Evolutionary conservation across 768 basidiomycete species (phyloP), one percentile per base, ranked within the genome.

Genomic region (Russula virescens): DNA sequence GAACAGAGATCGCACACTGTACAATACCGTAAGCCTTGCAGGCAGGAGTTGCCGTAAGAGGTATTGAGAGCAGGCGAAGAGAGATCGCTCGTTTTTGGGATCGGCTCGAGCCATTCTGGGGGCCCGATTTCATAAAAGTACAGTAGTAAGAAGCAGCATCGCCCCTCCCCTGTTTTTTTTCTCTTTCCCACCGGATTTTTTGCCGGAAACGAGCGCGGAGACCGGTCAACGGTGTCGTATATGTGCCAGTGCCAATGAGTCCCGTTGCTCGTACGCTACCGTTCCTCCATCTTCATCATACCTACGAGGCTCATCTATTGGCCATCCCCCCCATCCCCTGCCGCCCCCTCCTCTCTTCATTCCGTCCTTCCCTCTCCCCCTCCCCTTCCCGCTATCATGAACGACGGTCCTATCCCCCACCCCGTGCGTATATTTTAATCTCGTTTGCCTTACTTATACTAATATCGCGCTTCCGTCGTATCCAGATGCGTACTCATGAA

Each of bases 401-500:
- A 52, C 16, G 53, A 58, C 19, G 40, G 16, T 16, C 51, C n/a
- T 40, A 38, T 63, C 14, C 56, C 62, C 28, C 62, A 63, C 18
- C 62, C 62, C 16, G 62, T 63, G 28, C 14, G 6, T 47, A 0
- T 45, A 14, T 21, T 7, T 43, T 13, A 40, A 14, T 0, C 26
- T 23, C 26, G 19, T 11, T 25, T 34, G 13, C 4, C 16, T 1
- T 21, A n/a, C n/a, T 21, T 2, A 11, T 43, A 16, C 13, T 19
- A 43, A 43, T 1, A 18, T 18, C 11, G 23, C 38, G 38, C 10
- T 5, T 18, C 28, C 31, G n/a, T 51, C 31, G 8, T 40, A 3
- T 38, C 43, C 26, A 63, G 62, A 46, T 21, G 19, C 61, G 61
- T 52, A 48, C 16, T 42, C 63, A 57, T 55, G 60, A 55, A 25